Percentiles rank a stretch among this genome's conserved stretches.
Conservation (phyloP, 768 basidiomycete genomes). For the Gyrodon lividus region DNA sequence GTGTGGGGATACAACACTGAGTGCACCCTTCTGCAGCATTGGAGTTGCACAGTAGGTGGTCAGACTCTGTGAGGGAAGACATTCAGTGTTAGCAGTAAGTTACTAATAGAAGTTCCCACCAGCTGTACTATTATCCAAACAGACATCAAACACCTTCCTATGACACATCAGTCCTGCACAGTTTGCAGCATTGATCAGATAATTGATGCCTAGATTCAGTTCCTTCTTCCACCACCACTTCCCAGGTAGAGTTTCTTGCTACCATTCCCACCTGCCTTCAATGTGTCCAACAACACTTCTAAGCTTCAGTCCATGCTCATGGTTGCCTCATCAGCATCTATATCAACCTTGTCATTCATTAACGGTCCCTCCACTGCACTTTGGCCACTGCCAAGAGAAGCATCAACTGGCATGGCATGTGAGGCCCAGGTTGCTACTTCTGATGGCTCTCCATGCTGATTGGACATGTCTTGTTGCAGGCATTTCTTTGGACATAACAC, state of each 20-base stretch:
- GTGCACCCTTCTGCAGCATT: slow-evolving; percentile 8
- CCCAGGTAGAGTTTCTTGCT: background rate
- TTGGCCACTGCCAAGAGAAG: background rate
- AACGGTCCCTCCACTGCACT: too few species aligned
- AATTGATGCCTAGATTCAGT: slow-evolving; percentile 21
- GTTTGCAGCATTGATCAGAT: slow-evolving; percentile 28
- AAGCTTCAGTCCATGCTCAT: too few species aligned
- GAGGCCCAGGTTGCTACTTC: too few species aligned
- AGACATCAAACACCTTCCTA: slow-evolving; percentile 13
- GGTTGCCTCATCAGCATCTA: too few species aligned
- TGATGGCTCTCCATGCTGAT: background rate
- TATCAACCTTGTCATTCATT: too few species aligned
- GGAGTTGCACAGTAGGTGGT: slow-evolving; percentile 4
- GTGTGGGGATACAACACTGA: slow-evolving; percentile 8
- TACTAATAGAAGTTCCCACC: slow-evolving; percentile 9
- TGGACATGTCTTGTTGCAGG: too few species aligned
- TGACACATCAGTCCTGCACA: slow-evolving; percentile 10
- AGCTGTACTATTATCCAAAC: slow-evolving; percentile 19
- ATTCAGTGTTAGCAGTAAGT: background rate
- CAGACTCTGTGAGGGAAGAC: slow-evolving; percentile 1
- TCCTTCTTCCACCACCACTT: slow-evolving; percentile 1
- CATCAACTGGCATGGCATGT: background rate
- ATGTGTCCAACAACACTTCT: background rate
- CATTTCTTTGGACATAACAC: background rate
- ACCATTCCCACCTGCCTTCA: background rate